Base-by-base conservation (phyloP, 345 rosid genomes). In the Sisymbrium altissimum region DNA sequence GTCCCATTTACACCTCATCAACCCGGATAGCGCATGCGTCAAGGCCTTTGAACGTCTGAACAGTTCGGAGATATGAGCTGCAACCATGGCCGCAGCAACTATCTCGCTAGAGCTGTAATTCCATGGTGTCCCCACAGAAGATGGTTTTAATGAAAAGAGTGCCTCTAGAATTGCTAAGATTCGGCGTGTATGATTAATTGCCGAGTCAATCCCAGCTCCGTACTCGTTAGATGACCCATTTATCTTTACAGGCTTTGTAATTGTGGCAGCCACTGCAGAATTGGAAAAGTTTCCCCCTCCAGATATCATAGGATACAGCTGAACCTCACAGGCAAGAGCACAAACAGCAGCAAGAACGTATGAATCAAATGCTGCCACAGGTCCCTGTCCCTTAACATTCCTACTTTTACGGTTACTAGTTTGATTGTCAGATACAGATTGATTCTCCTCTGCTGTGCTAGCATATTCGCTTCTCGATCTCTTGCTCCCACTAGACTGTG, bases 51-150 rank as follows among this genome's bases (percentile, higher is more conserved):
- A 94, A 56, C 86, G 87, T 76, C 96, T 84, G 77, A 94, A 89
- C 49, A 94, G 79, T 78, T 91, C 98, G 25, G 98, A 94, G 72
- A 94, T 82, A 74, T 94, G 98, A 66, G 98, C 98, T 2, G 98
- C 98, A 77, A 94, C 98, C 98, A 94, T 94, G 70, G 98, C 97
- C n/a, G 98, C 98, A 43, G 98, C 98, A 68, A 94, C 96, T 63
- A 94, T 94, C 82, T 94, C 98, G 62, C 86, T 87, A 23, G 98
- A 94, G 75, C 97, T 91, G 77, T 88, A 91, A 74, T 96, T 79
- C 97, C 98, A 94, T 54, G 95, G 86, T 18, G 96, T 89, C 64
- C 98, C 97, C 55, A 94, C 82, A 61, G 97, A 86, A 19, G 98
- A 94, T 19, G 96, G 98, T 84, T 94, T 88, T 74, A 94, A 64